Conservation (phyloP, 1,284 basidiomycete genomes). For the Naganishia cerealis region DNA sequence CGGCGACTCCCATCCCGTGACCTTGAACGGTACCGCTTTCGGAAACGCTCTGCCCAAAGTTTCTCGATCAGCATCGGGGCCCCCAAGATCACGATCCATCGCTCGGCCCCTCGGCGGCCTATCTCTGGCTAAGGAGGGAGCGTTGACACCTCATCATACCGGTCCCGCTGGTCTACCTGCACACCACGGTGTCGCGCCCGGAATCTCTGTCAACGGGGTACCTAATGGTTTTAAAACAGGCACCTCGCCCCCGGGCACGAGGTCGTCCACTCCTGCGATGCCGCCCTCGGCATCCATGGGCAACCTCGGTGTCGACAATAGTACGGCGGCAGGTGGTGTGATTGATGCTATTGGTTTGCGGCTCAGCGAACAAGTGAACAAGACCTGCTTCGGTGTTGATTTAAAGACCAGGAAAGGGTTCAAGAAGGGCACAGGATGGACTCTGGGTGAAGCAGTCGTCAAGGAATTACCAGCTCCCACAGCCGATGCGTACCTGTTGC, state of each 20-base stretch:
- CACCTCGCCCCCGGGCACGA: constrained; percentile 24
- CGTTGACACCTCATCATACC: constrained; percentile 35
- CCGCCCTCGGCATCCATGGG: constrained; percentile 32
- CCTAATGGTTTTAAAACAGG: constrained; percentile 13
- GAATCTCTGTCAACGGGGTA: constrained; percentile 17
- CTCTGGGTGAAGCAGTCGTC: constrained; percentile 49
- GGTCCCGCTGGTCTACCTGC: constrained; percentile 34
- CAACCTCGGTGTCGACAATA: constrained; percentile 30
- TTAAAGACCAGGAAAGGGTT: constrained; percentile 51
- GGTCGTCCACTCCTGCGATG: constrained; percentile 25
- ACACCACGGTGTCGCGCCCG: constrained; percentile 26
- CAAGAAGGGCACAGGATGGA: constrained; percentile 51
- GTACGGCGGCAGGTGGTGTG: constrained; percentile 36
- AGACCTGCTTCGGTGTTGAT: constrained; percentile 51
- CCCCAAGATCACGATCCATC: constrained; percentile 36
- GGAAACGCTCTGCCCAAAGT: constrained; percentile 35
- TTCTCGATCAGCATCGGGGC: constrained; percentile 27
- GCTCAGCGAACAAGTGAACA: constrained; percentile 54
- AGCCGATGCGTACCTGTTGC: constrained; percentile 52
- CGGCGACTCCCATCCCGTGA: constrained; percentile 27
- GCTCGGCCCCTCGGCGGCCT: constrained; percentile 39
- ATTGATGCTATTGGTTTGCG: constrained; percentile 54
- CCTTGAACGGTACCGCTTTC: constrained; percentile 36
- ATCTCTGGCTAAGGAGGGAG: constrained; percentile 9
- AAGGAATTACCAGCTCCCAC: constrained; percentile 50